Percentiles rank a stretch among this genome's conserved stretches.
Evolutionary conservation across 306 rosid species (phyloP).

Genomic region (Trifolium repens): DNA sequence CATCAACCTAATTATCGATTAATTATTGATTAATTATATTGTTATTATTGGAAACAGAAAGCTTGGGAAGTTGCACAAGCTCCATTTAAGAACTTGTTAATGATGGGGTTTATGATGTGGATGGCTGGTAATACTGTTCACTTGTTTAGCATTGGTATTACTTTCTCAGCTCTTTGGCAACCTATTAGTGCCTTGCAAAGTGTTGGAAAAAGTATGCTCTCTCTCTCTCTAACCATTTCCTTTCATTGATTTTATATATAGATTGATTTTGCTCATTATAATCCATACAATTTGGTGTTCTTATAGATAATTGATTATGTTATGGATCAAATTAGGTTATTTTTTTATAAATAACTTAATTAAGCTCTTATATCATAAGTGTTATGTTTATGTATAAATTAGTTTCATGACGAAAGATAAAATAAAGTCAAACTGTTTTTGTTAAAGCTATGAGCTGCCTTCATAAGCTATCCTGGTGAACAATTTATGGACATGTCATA

Average conservation of each 20-base stretch:
- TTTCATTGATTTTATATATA: background rate
- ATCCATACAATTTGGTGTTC: background rate
- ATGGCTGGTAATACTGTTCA: slow-evolving; percentile 99
- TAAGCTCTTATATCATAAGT: background rate
- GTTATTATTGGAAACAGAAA: slow-evolving; percentile 61
- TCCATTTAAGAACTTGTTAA: slow-evolving; percentile 89
- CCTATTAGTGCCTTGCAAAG: slow-evolving; percentile 94
- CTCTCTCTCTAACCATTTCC: background rate
- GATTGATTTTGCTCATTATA: no score
- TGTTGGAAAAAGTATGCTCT: slow-evolving; percentile 69
- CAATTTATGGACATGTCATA: no score
- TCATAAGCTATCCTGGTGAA: background rate
- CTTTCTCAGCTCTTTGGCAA: slow-evolving; percentile 99
- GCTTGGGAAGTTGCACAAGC: slow-evolving; percentile 99
- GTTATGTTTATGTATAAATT: background rate
- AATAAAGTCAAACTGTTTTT: background rate
- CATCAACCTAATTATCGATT: background rate
- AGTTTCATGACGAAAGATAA: background rate
- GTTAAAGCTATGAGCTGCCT: background rate
- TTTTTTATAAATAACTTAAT: no score
- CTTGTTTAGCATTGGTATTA: slow-evolving; percentile 95
- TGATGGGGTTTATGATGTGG: slow-evolving; percentile 99
- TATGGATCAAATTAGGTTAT: background rate
- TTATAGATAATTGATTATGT: background rate
- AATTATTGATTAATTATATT: background rate